phyloP scores from a whole-genome alignment of 768 basidiomycete genomes.

The Polyporus arcularius region DNA sequence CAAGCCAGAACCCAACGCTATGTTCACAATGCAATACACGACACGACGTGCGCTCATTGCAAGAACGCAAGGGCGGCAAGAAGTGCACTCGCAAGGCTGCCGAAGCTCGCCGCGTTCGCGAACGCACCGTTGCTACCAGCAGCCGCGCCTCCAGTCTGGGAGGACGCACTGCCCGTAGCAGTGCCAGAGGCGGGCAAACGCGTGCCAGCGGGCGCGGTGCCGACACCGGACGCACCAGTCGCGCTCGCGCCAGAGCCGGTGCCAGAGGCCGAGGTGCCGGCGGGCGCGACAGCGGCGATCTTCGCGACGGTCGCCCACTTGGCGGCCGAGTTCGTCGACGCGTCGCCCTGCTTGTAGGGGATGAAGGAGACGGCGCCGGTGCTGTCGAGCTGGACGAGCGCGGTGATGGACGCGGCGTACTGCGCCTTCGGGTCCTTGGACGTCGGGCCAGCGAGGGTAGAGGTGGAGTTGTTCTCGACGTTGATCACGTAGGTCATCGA shows the following conservation, averaged over 20 bases:
- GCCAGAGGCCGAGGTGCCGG: conserved; percentile 27
- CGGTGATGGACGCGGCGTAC: conserved; percentile 62
- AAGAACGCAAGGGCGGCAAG: conserved; percentile 7
- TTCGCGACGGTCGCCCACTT: conserved; percentile 50
- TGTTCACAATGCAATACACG: background rate
- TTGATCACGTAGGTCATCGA: conserved; percentile 74
- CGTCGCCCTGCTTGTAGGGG: conserved; percentile 51
- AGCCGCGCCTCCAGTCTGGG: background rate
- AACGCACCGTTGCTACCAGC: background rate
- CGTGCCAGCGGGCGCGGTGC: background rate
- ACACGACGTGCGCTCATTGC: background rate
- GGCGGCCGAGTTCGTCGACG: conserved; percentile 44
- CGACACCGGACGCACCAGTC: background rate
- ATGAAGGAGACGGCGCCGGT: conserved; percentile 62
- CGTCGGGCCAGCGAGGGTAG: conserved; percentile 57
- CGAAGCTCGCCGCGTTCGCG: background rate
- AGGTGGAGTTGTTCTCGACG: conserved; percentile 70
- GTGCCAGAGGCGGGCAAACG: background rate
- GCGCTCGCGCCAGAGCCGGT: background rate
- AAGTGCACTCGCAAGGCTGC: background rate
- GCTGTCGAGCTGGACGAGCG: conserved; percentile 69
- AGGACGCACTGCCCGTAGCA: background rate
- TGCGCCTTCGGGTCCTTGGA: conserved; percentile 58
- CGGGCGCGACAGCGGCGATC: conserved; percentile 47
- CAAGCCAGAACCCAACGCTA: background rate